Percentiles rank a stretch among this genome's conserved stretches.
phyloP scores from a whole-genome alignment of 176 grass and related monocot genomes.

The Calamus simplicifolius region DNA sequence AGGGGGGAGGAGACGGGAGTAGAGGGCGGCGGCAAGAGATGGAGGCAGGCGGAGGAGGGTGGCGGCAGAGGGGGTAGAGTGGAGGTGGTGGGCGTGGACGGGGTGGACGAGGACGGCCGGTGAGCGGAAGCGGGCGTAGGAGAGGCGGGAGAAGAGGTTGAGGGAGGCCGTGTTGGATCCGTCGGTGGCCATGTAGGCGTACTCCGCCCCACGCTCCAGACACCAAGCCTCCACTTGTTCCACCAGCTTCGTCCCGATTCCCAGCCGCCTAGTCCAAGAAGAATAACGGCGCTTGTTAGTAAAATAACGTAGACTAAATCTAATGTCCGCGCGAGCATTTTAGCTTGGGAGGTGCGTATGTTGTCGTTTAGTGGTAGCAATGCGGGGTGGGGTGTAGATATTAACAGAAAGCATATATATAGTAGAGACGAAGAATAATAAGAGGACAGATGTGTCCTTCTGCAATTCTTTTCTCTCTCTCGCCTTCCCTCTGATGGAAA shows the following conservation, averaged over 20 bases:
- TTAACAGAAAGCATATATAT: no score
- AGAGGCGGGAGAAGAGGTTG: slow-evolving; percentile 54
- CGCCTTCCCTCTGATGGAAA: no score
- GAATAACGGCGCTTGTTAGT: no score
- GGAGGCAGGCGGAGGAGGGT: slow-evolving; percentile 34
- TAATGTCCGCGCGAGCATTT: not conserved
- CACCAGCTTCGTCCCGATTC: slow-evolving; percentile 50
- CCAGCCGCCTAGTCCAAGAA: slow-evolving; percentile 29
- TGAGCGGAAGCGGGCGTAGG: slow-evolving; percentile 46
- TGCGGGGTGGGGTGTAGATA: no score
- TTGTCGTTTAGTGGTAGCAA: no score
- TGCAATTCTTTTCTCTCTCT: no score
- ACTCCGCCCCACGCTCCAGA: slow-evolving; percentile 21
- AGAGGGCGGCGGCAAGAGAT: slow-evolving; percentile 24
- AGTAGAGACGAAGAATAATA: no score
- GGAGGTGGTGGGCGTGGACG: slow-evolving; percentile 39
- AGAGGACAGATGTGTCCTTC: no score
- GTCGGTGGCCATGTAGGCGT: slow-evolving; percentile 63
- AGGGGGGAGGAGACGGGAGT: slow-evolving; percentile 28
- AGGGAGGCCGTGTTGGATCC: slow-evolving; percentile 49
- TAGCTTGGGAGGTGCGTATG: no score
- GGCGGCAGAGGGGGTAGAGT: not conserved
- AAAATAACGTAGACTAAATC: not conserved
- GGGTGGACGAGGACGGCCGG: slow-evolving; percentile 50
- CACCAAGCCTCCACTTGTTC: slow-evolving; percentile 42